These are phyloP conservation scores for Hypsizygus marmoreus DNA, from an alignment of 768 basidiomycete species.

Conservation along the genomic window DNA sequence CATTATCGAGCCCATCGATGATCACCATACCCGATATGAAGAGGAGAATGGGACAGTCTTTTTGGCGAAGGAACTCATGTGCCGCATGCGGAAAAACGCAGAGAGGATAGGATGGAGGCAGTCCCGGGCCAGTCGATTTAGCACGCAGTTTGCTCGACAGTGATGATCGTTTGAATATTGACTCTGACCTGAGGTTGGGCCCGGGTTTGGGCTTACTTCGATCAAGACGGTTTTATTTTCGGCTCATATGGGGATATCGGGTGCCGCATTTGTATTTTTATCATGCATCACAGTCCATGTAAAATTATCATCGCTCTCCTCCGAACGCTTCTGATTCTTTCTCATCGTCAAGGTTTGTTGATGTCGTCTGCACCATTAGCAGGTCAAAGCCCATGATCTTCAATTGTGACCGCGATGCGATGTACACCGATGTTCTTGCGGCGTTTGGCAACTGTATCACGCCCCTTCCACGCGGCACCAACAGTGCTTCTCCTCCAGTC, in stretches of 20 bases:
- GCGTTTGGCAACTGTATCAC: too few relatives aligned
- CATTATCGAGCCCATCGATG: constrained; percentile 54
- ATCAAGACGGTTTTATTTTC: constrained; percentile 6
- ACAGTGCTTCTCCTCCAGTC: too few relatives aligned
- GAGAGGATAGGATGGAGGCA: constrained; percentile 24
- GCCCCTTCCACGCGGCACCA: too few relatives aligned
- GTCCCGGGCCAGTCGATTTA: constrained; percentile 22
- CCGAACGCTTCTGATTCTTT: not conserved
- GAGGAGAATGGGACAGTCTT: constrained; percentile 62
- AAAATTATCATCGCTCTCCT: constrained; percentile 5
- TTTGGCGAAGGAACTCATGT: constrained; percentile 53
- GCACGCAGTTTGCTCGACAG: constrained; percentile 22
- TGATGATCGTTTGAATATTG: too few relatives aligned
- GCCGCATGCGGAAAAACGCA: constrained; percentile 42
- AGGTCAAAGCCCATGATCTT: too few relatives aligned
- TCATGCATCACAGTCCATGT: constrained; percentile 20
- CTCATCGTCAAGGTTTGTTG: not conserved
- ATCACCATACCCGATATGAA: constrained; percentile 51
- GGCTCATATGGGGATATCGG: not conserved
- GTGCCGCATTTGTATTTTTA: constrained; percentile 32
- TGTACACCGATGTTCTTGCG: too few relatives aligned
- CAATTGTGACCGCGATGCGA: too few relatives aligned
- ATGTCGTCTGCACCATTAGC: not conserved
- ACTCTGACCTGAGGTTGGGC: too few relatives aligned
- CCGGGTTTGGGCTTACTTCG: too few relatives aligned